Conservation (phyloP, 2,329 filamentous ascomycete species). For the Trichoderma sp. region DNA sequence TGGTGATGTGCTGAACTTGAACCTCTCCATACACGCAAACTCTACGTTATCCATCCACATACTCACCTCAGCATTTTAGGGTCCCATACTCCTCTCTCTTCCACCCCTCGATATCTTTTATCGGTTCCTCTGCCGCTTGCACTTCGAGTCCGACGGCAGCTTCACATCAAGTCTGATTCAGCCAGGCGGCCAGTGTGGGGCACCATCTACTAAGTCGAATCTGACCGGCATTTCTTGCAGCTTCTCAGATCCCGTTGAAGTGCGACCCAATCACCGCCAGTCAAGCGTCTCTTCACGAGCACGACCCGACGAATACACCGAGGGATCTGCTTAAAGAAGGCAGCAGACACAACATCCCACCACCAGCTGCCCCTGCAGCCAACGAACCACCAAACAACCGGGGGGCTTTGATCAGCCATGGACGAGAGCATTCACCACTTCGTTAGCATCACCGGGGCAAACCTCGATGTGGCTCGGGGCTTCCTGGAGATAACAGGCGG, state of each 20-base stretch:
- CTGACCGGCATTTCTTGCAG: slow-evolving; percentile 19
- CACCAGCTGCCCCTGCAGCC: background rate
- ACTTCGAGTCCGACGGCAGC: background rate
- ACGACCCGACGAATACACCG: background rate
- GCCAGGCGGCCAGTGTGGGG: slow-evolving; percentile 10
- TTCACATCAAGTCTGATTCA: background rate
- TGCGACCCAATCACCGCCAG: background rate
- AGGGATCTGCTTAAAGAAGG: background rate
- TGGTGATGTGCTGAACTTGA: background rate
- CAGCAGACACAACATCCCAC: background rate
- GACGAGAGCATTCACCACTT: slow-evolving; percentile 77
- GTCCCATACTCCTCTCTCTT: background rate
- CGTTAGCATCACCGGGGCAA: slow-evolving; percentile 76
- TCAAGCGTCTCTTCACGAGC: background rate
- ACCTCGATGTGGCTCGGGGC: slow-evolving; percentile 71
- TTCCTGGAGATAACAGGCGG: slow-evolving; percentile 85
- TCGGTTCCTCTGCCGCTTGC: background rate
- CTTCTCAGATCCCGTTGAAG: background rate
- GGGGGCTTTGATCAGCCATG: slow-evolving; percentile 45
- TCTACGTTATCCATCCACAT: background rate
- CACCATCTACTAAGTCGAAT: background rate
- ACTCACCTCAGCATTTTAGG: background rate
- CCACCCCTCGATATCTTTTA: background rate
- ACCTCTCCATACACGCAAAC: background rate
- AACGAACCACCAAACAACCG: background rate